These are phyloP conservation scores for Mortierella sp. DNA, from an alignment of 371 early-diverging fungal species.

Conservation along the genomic window DNA sequence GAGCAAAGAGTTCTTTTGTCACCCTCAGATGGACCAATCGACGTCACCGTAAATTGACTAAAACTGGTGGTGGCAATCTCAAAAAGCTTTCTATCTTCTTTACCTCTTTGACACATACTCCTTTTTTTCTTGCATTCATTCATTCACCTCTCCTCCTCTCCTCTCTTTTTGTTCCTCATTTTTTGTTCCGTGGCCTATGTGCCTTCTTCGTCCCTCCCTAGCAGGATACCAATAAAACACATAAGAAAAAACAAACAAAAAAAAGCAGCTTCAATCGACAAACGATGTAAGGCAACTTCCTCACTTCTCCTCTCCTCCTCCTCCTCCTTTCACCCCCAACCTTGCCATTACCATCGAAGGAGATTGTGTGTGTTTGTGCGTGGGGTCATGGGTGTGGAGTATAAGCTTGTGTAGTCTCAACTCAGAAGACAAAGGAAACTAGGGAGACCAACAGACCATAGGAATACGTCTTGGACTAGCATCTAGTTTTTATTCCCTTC, in stretches of 20 bases:
- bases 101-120: not conserved
- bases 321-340: not conserved
- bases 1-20: not conserved
- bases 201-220: slow-evolving; percentile 1
- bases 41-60: not conserved
- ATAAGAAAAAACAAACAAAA: not conserved
- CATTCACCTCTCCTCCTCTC: not conserved
- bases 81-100: not conserved
- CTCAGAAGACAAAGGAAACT: not conserved
- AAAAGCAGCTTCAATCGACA: not conserved
- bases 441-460: not conserved
- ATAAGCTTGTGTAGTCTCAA: not conserved
- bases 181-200: slow-evolving; percentile 3
- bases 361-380: not conserved
- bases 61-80: not conserved
- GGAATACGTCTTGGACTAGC: too few species aligned
- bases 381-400: not conserved
- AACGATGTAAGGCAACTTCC: slow-evolving; percentile 3
- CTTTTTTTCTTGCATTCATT: not conserved
- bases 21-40: not conserved
- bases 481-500: too few species aligned
- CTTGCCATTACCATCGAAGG: not conserved
- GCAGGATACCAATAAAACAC: slow-evolving; percentile 9
- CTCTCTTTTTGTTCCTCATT: not conserved
- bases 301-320: not conserved